Evolutionary conservation across 148 eudicot species (phyloP).

Genomic region (Limonium bicolor): DNA sequence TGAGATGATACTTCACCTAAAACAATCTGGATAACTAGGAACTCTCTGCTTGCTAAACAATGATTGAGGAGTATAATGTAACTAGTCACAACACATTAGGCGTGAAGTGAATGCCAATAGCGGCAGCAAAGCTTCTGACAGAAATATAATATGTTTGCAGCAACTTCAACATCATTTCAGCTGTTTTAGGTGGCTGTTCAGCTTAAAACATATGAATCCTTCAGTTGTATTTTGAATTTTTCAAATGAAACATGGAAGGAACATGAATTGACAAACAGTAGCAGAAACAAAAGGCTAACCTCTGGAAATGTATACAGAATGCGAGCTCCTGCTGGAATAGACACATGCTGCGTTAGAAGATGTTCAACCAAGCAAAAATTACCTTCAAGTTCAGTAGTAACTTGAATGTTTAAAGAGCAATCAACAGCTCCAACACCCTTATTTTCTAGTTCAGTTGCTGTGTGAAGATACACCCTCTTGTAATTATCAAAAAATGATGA

Average conservation of each 20-base stretch:
- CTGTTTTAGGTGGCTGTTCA: too few species aligned
- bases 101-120: too few species aligned
- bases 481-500: conserved; percentile 78
- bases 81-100: too few species aligned
- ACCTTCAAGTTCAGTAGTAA: conserved; percentile 62
- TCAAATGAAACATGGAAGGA: not conserved
- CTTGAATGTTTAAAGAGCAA: conserved; percentile 70
- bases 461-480: conserved; percentile 68
- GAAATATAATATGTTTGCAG: too few species aligned
- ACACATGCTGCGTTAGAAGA: conserved; percentile 51
- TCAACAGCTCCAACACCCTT: conserved; percentile 56
- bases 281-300: conserved; percentile 27
- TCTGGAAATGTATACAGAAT: conserved; percentile 65
- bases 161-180: too few species aligned
- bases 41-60: too few species aligned
- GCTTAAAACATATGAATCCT: too few species aligned
- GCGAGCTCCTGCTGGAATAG: conserved; percentile 62
- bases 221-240: too few species aligned
- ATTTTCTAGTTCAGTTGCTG: conserved; percentile 64
- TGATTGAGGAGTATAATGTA: too few species aligned
- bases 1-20: too few species aligned
- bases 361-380: conserved; percentile 54
- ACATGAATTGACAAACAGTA: not conserved
- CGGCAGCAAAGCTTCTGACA: too few species aligned
- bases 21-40: too few species aligned